phyloP scores from a whole-genome alignment of 345 rosid species.

The Lagerstroemia speciosa region DNA sequence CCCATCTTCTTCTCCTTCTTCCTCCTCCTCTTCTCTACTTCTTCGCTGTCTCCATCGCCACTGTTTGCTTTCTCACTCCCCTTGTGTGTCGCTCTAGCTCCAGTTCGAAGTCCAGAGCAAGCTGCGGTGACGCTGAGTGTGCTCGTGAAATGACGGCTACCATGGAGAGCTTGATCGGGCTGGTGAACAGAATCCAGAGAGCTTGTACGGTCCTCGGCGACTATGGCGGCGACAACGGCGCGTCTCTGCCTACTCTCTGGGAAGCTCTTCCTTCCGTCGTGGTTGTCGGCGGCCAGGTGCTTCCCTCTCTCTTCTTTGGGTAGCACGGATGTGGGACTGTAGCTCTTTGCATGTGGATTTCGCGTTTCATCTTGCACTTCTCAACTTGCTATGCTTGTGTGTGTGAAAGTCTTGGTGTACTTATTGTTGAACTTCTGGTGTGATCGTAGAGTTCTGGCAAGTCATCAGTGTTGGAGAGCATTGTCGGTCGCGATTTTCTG shows the following conservation, averaged over 20 bases:
- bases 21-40: background rate
- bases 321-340: background rate
- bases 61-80: conserved; percentile 2
- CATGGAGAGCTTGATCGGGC: conserved; percentile 51
- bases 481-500: conserved; percentile 63
- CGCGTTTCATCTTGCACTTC: background rate
- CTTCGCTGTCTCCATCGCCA: background rate
- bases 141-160: conserved; percentile 17
- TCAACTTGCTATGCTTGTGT: background rate
- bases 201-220: conserved; percentile 62
- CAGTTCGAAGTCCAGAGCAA: background rate
- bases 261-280: conserved; percentile 64
- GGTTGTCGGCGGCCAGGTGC: conserved; percentile 62
- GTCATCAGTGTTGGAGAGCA: conserved; percentile 63
- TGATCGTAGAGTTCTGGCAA: conserved; percentile 54
- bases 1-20: background rate
- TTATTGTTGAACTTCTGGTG: background rate
- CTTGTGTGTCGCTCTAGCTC: background rate
- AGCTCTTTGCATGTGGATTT: conserved; percentile 1
- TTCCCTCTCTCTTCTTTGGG: background rate
- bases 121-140: background rate
- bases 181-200: conserved; percentile 48
- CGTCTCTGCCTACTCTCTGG: conserved; percentile 56
- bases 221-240: conserved; percentile 23
- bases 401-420: background rate